phyloP scores from a whole-genome alignment of 495 filamentous ascomycete genomes.

The Aspergillus homomorphus region DNA sequence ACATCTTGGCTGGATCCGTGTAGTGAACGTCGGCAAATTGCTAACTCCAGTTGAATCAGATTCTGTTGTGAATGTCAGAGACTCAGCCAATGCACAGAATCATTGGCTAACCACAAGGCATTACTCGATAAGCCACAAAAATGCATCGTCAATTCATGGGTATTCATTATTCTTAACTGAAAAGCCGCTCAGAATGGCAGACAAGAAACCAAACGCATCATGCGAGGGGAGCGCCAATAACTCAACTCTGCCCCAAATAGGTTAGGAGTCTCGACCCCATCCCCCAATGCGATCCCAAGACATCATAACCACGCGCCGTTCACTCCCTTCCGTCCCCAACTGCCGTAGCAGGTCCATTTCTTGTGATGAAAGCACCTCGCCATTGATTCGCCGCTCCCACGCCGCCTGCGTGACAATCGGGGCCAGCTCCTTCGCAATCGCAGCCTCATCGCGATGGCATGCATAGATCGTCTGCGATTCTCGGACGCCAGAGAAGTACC shows the following conservation, averaged over 20 bases:
- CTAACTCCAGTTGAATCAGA: background rate
- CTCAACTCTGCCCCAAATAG: background rate
- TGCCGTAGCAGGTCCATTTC: constrained; percentile 17
- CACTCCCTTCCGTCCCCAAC: constrained; percentile 12
- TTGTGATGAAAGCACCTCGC: constrained; percentile 12
- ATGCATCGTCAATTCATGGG: background rate
- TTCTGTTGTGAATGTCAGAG: too few species aligned
- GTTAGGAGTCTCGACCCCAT: constrained; percentile 7
- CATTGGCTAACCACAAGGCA: too few species aligned
- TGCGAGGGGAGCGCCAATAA: background rate
- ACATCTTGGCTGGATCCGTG: background rate
- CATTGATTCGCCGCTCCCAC: constrained; percentile 12
- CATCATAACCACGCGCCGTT: constrained; percentile 8
- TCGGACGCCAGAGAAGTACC: constrained; percentile 27
- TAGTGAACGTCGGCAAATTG: background rate
- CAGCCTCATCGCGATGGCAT: constrained; percentile 14
- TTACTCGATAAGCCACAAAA: too few species aligned
- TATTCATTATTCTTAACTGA: background rate
- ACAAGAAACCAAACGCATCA: too few species aligned
- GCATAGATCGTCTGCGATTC: constrained; percentile 2
- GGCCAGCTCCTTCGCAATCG: constrained; percentile 16
- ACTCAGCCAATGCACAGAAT: background rate
- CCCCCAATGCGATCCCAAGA: constrained; percentile 4
- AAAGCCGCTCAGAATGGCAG: background rate
- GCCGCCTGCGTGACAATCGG: constrained; percentile 23